Evolutionary conservation across 2,329 filamentous ascomycete genomes (phyloP).

Genomic region (Aspergillus floridensis): DNA sequence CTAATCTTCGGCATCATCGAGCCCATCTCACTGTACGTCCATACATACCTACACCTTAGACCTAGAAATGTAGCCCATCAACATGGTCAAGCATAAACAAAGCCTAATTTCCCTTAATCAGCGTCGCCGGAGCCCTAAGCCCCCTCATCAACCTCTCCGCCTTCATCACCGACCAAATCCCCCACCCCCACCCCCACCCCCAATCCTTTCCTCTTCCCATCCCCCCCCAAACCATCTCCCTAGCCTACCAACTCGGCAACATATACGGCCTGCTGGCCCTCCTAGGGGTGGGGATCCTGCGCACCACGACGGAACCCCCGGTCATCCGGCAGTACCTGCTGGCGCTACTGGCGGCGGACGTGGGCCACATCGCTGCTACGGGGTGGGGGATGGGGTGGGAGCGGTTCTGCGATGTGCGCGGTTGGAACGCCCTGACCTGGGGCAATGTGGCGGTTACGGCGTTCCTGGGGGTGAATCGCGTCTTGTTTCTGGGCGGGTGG

Average conservation of each 20-base stretch:
- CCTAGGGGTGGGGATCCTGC: conserved; percentile 62
- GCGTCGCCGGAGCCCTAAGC: conserved; percentile 58
- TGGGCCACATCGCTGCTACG: conserved; percentile 65
- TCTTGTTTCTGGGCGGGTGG: conserved; percentile 57
- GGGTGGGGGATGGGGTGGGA: conserved; percentile 58
- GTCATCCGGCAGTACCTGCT: conserved; percentile 67
- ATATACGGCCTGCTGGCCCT: conserved; percentile 65
- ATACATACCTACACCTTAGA: not conserved
- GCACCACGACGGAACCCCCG: conserved; percentile 61
- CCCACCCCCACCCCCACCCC: conserved; percentile 29
- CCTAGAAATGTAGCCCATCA: not conserved
- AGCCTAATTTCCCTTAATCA: conserved; percentile 29
- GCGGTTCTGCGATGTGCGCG: conserved; percentile 51
- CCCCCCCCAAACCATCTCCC: conserved; percentile 48
- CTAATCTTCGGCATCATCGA: conserved; percentile 67
- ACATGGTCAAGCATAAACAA: not conserved
- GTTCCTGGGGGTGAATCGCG: conserved; percentile 57
- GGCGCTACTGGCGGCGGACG: conserved; percentile 62
- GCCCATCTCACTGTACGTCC: conserved; percentile 63
- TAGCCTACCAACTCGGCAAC: conserved; percentile 68
- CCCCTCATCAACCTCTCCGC: conserved; percentile 57
- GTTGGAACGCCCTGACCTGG: conserved; percentile 71
- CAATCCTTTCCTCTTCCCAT: conserved; percentile 2
- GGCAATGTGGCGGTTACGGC: conserved; percentile 68
- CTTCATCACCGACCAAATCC: conserved; percentile 64